Base-by-base conservation (phyloP, 441 rosid genomes). In the Euphorbia schlechtendalii region DNA sequence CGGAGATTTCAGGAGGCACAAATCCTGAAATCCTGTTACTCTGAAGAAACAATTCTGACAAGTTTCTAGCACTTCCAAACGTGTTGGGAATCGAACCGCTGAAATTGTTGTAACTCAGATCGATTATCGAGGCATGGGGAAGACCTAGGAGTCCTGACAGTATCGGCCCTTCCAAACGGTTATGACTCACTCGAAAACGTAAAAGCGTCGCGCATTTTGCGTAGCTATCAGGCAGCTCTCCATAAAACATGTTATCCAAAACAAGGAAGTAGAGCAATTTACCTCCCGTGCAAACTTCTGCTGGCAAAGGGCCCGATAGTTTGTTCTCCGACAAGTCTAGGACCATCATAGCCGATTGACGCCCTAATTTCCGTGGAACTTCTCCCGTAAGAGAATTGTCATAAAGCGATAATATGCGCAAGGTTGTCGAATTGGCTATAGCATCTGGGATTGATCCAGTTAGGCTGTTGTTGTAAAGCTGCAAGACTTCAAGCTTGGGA, bases 381-480 rank as follows among this genome's bases (percentile, higher is more conserved):
- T 86, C 80, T 38, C 99, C 99, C 0, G 85, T 81, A 45, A 93
- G 79, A 71, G 54, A 81, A 77, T 93, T 93, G 74, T 67, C 88
- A 41, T 88, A 93, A 14, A 93, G 69, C 21, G 99, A 93, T 41
- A 93, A 67, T 9, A 88, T 75, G 65, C 76, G 56, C 78, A 93
- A 68, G 61, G 86, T 81, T 64, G 76, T 85, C 59, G 97, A 90
- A 60, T 77, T 72, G 64, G 76, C 93, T 64, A 93, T 72, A 36
- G 61, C 77, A 63, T 69, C 76, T 4, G 99, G 95, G 76, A 93
- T 87, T 81, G 81, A 86, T 64, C 99, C 97, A 0, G 84, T 65
- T 54, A 93, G 90, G 74, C 93, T 88, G 81, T 93, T 93, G 85
- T 93, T 93, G 86, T 93, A 93, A 63, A 88, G 68, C 77, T 93